Conservation (phyloP, 768 basidiomycete species). For the Phanerochaete sordida region DNA sequence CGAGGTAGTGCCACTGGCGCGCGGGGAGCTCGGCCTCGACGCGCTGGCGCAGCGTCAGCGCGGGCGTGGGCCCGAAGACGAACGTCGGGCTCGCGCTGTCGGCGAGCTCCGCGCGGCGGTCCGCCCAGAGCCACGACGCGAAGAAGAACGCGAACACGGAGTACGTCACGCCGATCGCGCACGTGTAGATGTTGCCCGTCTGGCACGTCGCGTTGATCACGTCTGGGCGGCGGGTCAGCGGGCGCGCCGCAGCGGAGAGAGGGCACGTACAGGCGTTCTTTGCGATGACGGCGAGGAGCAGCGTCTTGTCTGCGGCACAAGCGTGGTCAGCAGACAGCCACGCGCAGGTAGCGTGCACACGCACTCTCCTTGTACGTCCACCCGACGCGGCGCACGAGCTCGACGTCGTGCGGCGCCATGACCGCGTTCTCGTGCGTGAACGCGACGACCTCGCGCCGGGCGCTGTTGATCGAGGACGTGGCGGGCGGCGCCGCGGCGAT, state of each 20-base stretch:
- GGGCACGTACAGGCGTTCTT: neutral
- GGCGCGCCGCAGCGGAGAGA: no score
- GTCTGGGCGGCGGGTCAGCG: neutral
- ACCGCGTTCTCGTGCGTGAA: neutral
- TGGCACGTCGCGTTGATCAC: neutral
- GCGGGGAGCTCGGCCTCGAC: neutral
- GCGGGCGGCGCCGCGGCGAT: no score
- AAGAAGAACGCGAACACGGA: neutral
- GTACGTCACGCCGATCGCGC: neutral
- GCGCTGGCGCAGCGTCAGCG: neutral
- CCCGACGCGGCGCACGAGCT: neutral
- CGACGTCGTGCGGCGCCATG: conserved; percentile 1
- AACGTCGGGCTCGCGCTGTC: neutral
- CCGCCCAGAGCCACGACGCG: neutral
- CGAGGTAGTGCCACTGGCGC: neutral
- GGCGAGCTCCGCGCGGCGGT: neutral
- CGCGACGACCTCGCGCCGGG: neutral
- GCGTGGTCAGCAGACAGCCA: neutral
- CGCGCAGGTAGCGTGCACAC: no score
- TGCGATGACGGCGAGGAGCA: neutral
- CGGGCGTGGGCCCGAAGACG: neutral
- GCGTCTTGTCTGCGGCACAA: neutral
- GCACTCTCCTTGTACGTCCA: neutral
- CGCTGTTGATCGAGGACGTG: no score
- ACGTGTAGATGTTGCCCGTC: neutral